Evolutionary conservation across 768 basidiomycete genomes (phyloP).

Genomic region (Hericium coralloides): DNA sequence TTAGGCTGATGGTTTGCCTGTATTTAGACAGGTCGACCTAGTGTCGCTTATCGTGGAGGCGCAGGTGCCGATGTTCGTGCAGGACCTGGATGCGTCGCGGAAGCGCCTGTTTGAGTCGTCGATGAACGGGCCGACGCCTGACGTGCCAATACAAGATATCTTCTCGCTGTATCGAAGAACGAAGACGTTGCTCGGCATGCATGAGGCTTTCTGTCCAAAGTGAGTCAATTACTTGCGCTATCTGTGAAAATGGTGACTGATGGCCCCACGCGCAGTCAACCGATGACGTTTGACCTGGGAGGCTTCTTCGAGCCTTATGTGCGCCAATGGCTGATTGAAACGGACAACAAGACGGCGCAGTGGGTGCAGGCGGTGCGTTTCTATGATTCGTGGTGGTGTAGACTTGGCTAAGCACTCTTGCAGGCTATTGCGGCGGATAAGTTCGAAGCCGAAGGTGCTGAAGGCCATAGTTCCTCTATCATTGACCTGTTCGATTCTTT

Average conservation of each 20-base stretch:
- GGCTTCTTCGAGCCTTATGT: constrained; percentile 86
- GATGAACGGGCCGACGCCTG: constrained; percentile 80
- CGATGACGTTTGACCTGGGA: constrained; percentile 58
- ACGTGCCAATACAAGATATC: constrained; percentile 83
- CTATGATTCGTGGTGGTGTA: background rate
- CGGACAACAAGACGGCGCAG: constrained; percentile 80
- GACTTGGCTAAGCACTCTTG: constrained; percentile 1
- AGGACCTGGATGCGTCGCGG: constrained; percentile 59
- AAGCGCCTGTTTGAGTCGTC: constrained; percentile 75
- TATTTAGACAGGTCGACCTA: constrained; percentile 56
- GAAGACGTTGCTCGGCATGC: constrained; percentile 71
- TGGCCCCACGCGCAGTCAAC: constrained; percentile 29
- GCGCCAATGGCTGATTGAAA: constrained; percentile 79
- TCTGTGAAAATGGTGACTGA: no score
- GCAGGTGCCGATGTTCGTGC: constrained; percentile 54
- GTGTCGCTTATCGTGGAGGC: constrained; percentile 68
- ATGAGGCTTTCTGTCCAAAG: constrained; percentile 71
- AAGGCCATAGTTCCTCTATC: constrained; percentile 94
- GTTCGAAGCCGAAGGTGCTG: constrained; percentile 71
- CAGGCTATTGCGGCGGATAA: constrained; percentile 80
- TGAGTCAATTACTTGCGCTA: constrained; percentile 27
- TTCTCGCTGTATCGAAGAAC: constrained; percentile 80
- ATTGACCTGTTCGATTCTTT: constrained; percentile 94
- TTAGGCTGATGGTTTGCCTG: background rate
- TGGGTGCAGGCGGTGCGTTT: constrained; percentile 85